A percentile compares a stretch with the other conserved stretches of the same genome.
Evolutionary conservation across 495 filamentous ascomycete genomes (phyloP).

Genomic region (Parachaetomium inaequale): DNA sequence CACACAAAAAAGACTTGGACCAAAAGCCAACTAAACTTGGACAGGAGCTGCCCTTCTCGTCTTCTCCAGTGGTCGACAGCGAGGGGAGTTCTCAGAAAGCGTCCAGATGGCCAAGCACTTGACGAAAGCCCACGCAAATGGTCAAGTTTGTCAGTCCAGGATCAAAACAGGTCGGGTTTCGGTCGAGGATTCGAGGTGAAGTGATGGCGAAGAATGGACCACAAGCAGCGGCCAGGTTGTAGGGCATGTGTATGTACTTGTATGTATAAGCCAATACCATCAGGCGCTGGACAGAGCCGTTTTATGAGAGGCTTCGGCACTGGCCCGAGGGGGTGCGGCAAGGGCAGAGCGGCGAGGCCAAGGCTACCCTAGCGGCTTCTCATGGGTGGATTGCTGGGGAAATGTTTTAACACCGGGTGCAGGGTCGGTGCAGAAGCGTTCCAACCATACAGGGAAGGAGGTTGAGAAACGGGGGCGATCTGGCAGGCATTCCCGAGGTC

Average conservation of each 20-base stretch:
- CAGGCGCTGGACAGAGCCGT: conserved; percentile 42
- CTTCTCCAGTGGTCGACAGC: not conserved
- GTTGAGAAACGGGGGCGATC: conserved; percentile 47
- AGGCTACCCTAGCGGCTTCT: conserved; percentile 43
- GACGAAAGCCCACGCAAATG: not conserved
- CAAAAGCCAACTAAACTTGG: not conserved
- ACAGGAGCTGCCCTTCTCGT: conserved; percentile 4
- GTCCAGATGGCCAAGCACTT: not conserved
- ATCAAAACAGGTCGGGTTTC: not conserved
- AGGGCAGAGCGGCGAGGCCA: conserved; percentile 38
- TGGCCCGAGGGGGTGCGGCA: conserved; percentile 41
- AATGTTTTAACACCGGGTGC: conserved; percentile 42
- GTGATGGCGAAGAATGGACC: conserved; percentile 36
- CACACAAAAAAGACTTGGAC: conserved; percentile 8
- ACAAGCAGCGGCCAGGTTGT: conserved; percentile 41
- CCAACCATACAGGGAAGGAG: conserved; percentile 55
- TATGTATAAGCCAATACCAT: conserved; percentile 44
- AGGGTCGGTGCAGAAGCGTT: conserved; percentile 44
- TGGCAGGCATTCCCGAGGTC: conserved; percentile 34
- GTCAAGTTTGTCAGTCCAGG: not conserved
- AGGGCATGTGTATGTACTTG: conserved; percentile 46
- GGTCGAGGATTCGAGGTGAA: conserved; percentile 15
- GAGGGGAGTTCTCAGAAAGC: not conserved
- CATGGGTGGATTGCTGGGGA: conserved; percentile 38
- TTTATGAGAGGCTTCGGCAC: conserved; percentile 51